A percentile compares a stretch with the other conserved stretches of the same genome.
These are phyloP conservation scores for Alternaria alternata DNA, from an alignment of 2,329 filamentous ascomycete species.

Conservation along the genomic window DNA sequence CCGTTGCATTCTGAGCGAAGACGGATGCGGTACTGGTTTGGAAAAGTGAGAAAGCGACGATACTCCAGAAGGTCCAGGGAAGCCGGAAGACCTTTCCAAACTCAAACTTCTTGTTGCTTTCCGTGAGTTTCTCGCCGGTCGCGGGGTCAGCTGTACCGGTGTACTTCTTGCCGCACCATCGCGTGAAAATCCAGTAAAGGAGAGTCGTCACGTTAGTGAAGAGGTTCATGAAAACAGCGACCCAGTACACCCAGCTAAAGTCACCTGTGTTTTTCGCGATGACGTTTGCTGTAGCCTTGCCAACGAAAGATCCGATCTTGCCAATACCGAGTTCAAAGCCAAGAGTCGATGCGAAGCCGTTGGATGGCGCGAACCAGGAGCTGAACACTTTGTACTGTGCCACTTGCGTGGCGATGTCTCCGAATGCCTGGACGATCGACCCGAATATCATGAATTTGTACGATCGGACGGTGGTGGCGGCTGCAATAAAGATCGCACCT, in stretches of 20 bases:
- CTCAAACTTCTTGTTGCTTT: constrained; percentile 67
- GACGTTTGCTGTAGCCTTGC: constrained; percentile 67
- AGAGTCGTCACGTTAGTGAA: constrained; percentile 66
- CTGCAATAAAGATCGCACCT: constrained; percentile 67
- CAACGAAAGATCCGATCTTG: constrained; percentile 68
- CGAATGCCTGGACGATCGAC: constrained; percentile 63
- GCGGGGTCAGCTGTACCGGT: constrained; percentile 61
- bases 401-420: constrained; percentile 70
- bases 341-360: constrained; percentile 69
- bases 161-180: constrained; percentile 60
- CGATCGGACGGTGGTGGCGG: constrained; percentile 63
- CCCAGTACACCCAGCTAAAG: constrained; percentile 70
- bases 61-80: constrained; percentile 67
- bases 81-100: constrained; percentile 63
- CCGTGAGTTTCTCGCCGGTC: constrained; percentile 66
- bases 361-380: constrained; percentile 69
- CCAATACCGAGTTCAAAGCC: constrained; percentile 68
- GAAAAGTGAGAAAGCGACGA: constrained; percentile 65
- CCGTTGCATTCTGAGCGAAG: constrained; percentile 67
- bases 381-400: constrained; percentile 72
- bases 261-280: constrained; percentile 66
- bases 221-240: constrained; percentile 68
- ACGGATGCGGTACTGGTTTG: constrained; percentile 65
- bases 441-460: constrained; percentile 69
- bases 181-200: constrained; percentile 65